Percentiles rank a stretch among this genome's conserved stretches.
phyloP scores from a whole-genome alignment of 192 early-diverging fungal genomes.

The Backusella tuberculispora region DNA sequence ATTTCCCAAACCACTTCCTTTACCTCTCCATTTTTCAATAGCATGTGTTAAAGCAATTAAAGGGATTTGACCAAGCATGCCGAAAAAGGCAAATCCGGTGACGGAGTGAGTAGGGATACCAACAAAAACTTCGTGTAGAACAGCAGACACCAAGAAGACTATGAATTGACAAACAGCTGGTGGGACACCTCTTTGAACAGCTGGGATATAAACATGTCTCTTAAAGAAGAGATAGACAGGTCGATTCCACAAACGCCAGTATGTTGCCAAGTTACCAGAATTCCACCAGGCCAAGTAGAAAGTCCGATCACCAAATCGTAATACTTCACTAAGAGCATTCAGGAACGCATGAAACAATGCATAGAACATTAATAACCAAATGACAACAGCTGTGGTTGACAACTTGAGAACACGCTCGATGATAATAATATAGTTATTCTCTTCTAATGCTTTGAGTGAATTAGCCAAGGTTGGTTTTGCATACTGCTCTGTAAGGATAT shows the following conservation, averaged over 20 bases:
- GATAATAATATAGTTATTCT: constrained; percentile 64
- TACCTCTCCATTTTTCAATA: constrained; percentile 69
- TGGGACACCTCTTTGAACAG: constrained; percentile 66
- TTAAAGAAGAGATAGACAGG: constrained; percentile 90
- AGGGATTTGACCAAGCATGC: constrained; percentile 80
- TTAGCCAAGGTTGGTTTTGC: constrained; percentile 80
- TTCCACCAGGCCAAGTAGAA: constrained; percentile 96
- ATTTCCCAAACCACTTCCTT: constrained; percentile 72
- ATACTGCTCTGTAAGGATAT: constrained; percentile 79
- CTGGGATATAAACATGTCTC: constrained; percentile 85
- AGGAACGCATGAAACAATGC: constrained; percentile 80
- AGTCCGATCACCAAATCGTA: constrained; percentile 85
- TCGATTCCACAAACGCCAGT: constrained; percentile 92
- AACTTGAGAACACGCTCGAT: constrained; percentile 89
- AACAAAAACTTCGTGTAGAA: constrained; percentile 86
- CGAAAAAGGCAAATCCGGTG: constrained; percentile 80
- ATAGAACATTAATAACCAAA: constrained; percentile 94
- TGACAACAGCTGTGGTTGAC: constrained; percentile 69
- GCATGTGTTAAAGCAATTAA: constrained; percentile 71
- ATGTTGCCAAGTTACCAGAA: constrained; percentile 70
- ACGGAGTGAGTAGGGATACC: constrained; percentile 83
- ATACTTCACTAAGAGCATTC: constrained; percentile 81
- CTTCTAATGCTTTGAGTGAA: constrained; percentile 73
- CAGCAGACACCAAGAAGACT: constrained; percentile 83
- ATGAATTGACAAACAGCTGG: constrained; percentile 60